These are phyloP conservation scores for Hygrocybe punicea DNA, from an alignment of 768 basidiomycete species.

Conservation along the genomic window DNA sequence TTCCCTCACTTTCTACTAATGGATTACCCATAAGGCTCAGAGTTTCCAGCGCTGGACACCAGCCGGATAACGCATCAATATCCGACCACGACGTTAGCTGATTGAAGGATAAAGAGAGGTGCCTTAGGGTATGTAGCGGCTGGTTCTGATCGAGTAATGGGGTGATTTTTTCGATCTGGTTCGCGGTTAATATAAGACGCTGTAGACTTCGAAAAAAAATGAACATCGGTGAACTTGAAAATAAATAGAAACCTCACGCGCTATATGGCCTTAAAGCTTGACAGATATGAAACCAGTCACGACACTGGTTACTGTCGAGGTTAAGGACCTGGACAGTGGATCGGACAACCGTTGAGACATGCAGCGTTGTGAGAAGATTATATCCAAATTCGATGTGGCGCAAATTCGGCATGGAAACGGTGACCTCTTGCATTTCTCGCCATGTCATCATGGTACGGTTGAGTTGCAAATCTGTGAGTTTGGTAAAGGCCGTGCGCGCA, in stretches of 20 bases:
- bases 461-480: conserved; percentile 64
- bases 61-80: conserved; percentile 60
- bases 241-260: conserved; percentile 32
- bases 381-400: conserved; percentile 65
- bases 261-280: conserved; percentile 40
- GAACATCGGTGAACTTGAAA: conserved; percentile 7
- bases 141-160: conserved; percentile 28
- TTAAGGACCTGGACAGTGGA: conserved; percentile 53
- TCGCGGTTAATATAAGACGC: conserved; percentile 64
- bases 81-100: conserved; percentile 53
- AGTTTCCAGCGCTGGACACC: conserved; percentile 66
- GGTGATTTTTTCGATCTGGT: conserved; percentile 53
- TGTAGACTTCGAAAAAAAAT: conserved; percentile 48
- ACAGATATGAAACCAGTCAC: conserved; percentile 53
- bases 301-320: conserved; percentile 63
- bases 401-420: conserved; percentile 52
- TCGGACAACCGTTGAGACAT: neutral
- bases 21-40: conserved; percentile 65
- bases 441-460: conserved; percentile 72
- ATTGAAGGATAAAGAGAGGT: conserved; percentile 66
- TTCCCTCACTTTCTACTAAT: conserved; percentile 34
- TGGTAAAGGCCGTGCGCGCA: conserved; percentile 44
- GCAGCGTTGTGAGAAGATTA: conserved; percentile 46
- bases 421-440: conserved; percentile 57
- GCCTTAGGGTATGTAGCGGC: conserved; percentile 41